Conservation (phyloP, 2,329 filamentous ascomycete genomes). For the Aciculosporium take region DNA sequence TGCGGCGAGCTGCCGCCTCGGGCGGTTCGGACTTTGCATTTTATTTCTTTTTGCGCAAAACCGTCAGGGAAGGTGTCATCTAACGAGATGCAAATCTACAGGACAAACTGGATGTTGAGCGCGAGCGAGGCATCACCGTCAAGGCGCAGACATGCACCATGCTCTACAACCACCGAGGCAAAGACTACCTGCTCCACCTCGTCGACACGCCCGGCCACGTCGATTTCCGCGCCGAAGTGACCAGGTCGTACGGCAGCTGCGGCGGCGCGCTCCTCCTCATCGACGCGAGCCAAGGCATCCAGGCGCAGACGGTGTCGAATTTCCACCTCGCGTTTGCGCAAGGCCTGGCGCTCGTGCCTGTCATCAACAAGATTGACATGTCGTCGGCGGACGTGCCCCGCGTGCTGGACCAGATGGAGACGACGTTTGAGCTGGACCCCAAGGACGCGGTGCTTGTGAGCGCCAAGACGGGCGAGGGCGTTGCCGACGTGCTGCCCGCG, state of each 20-base stretch:
- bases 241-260: slow-evolving; percentile 88
- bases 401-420: slow-evolving; percentile 73
- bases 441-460: slow-evolving; percentile 60
- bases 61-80: neutral
- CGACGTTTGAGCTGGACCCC: slow-evolving; percentile 76
- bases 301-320: slow-evolving; percentile 96
- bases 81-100: slow-evolving; percentile 8
- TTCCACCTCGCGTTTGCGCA: slow-evolving; percentile 96
- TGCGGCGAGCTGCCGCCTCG: no score
- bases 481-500: slow-evolving; percentile 65
- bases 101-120: slow-evolving; percentile 55
- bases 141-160: slow-evolving; percentile 98
- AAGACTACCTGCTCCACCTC: slow-evolving; percentile 86
- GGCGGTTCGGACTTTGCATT: no score
- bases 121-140: slow-evolving; percentile 87
- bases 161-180: slow-evolving; percentile 75
- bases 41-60: no score
- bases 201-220: slow-evolving; percentile 97
- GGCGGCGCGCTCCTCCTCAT: slow-evolving; percentile 85
- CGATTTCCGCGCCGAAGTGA: slow-evolving; percentile 93
- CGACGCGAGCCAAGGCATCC: slow-evolving; percentile 90
- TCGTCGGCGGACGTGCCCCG: slow-evolving; percentile 75
- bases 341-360: slow-evolving; percentile 71
- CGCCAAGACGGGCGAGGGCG: slow-evolving; percentile 86
- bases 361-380: slow-evolving; percentile 95